A percentile compares a stretch with the other conserved stretches of the same genome.
Evolutionary conservation across 768 basidiomycete genomes (phyloP).

Genomic region (Tylopilus sp.): DNA sequence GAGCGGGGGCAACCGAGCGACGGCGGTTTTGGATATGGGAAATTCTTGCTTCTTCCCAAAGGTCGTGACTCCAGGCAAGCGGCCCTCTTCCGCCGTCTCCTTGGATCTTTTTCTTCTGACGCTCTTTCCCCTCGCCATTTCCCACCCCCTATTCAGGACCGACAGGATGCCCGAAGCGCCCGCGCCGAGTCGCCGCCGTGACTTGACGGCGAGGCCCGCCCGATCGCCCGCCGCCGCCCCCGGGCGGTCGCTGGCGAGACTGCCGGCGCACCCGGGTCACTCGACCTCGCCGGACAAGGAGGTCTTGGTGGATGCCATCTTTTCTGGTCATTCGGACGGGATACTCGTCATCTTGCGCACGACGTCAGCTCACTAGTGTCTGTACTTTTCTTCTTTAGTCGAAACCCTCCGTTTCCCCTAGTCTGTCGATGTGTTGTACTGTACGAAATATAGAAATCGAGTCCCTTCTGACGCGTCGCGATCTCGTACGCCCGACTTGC

Average conservation of each 20-base stretch:
- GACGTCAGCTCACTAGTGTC: conserved; percentile 26
- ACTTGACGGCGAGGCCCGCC: conserved; percentile 19
- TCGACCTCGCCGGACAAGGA: conserved; percentile 24
- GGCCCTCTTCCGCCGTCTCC: not conserved
- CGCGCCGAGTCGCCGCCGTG: conserved; percentile 31
- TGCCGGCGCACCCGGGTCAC: not conserved
- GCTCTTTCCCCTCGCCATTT: not conserved
- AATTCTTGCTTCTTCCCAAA: conserved; percentile 52
- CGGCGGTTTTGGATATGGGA: conserved; percentile 81
- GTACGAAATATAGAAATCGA: too few species aligned
- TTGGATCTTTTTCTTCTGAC: not conserved
- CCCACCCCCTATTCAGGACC: conserved; percentile 14
- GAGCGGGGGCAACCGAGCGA: conserved; percentile 81
- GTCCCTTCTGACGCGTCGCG: too few species aligned
- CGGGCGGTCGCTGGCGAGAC: conserved; percentile 8
- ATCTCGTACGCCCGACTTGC: too few species aligned
- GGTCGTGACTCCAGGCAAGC: conserved; percentile 59
- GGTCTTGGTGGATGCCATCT: conserved; percentile 72
- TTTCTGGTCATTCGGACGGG: conserved; percentile 83
- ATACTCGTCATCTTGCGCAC: conserved; percentile 74
- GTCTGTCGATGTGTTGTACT: too few species aligned
- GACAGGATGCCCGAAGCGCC: conserved; percentile 27
- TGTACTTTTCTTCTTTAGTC: too few species aligned
- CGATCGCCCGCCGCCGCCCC: conserved; percentile 4
- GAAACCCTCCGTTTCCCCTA: too few species aligned